Base-by-base conservation (phyloP, 768 basidiomycete species). In the Mycena olivaceomarginata region DNA sequence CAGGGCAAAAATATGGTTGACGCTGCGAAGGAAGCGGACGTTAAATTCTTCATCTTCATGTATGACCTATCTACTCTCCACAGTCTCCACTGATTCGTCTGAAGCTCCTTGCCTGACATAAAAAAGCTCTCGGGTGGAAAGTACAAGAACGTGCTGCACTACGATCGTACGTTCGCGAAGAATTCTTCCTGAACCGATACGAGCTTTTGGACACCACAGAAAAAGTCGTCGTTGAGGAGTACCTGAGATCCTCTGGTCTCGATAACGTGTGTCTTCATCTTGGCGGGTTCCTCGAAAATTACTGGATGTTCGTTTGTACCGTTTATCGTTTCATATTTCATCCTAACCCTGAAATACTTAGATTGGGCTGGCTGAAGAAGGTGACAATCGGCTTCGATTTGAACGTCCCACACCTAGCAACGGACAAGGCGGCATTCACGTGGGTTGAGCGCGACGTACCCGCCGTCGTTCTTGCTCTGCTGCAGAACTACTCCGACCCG, bases 1-100 rank as follows among this genome's bases (percentile, higher is more conserved):
- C 81, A 82, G 46, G 83, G 83, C 0, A 80, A 80, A 40, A 71
- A 75, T 25, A 73, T 83, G 13, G 79, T 82, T 25, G 83, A 83
- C 59, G 82, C 81, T 0, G 81, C 81, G 7, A 83, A 83, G 63
- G 79, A 78, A 22, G 79, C 70, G 4, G 81, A 80, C 11, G 75
- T 83, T 22, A 70, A 81, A 63, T 82, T 80, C 43, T 80, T 83
- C 56, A 69, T 83, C 9, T 81, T 76, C 79, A 80, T 60, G 70
- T 79, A 37, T 11, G 43, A 31, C 15, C 15, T 45, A 2, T 11
- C 43, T 10, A 45, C 15, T 45, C 31, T 45, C 15, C 43, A 6
- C n/a, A 70, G 43, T 57, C 9, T 25, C 22, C 22, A 57, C n/a
- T 57, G 4, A 57, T 57, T 7, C 22, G 22, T 25, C 9, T 12